phyloP scores from a whole-genome alignment of 768 basidiomycete genomes.

The Trametes cingulata region DNA sequence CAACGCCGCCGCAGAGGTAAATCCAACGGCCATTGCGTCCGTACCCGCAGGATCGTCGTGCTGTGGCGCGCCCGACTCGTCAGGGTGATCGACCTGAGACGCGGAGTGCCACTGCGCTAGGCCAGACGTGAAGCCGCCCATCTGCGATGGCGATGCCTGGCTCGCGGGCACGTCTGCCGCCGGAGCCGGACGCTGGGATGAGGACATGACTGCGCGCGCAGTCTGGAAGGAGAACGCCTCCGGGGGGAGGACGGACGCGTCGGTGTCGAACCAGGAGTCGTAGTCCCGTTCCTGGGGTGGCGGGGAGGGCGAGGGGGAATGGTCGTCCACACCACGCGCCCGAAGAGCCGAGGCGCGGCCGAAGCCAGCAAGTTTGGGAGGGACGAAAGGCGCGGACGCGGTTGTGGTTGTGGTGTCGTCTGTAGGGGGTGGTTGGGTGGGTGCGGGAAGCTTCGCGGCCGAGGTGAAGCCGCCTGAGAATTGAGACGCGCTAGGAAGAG shows the following conservation, averaged over 20 bases:
- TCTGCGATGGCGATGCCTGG: not conserved
- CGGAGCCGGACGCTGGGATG: not conserved
- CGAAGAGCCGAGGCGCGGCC: conserved; percentile 9
- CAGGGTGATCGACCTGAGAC: not conserved
- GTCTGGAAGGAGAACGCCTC: conserved; percentile 13
- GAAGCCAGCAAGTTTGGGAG: not conserved
- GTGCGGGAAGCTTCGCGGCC: not conserved
- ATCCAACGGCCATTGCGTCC: not conserved
- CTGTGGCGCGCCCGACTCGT: not conserved
- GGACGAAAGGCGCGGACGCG: not conserved
- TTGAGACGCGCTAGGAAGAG: not conserved
- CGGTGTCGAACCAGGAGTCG: conserved; percentile 23
- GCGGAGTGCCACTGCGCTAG: not conserved
- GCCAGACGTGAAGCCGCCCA: not conserved
- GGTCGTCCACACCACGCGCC: not conserved
- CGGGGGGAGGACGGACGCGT: conserved; percentile 6
- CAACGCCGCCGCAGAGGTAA: not conserved
- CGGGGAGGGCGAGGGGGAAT: not conserved
- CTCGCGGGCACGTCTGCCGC: not conserved
- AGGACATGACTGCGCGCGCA: not conserved
- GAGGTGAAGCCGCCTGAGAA: conserved; percentile 2
- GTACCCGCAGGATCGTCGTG: not conserved
- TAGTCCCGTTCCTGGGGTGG: conserved; percentile 14
- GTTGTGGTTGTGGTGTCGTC: not conserved
- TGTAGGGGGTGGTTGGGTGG: not conserved